Base-by-base conservation (phyloP, 1,284 basidiomycete genomes). In the Fomitopsis palustris region DNA sequence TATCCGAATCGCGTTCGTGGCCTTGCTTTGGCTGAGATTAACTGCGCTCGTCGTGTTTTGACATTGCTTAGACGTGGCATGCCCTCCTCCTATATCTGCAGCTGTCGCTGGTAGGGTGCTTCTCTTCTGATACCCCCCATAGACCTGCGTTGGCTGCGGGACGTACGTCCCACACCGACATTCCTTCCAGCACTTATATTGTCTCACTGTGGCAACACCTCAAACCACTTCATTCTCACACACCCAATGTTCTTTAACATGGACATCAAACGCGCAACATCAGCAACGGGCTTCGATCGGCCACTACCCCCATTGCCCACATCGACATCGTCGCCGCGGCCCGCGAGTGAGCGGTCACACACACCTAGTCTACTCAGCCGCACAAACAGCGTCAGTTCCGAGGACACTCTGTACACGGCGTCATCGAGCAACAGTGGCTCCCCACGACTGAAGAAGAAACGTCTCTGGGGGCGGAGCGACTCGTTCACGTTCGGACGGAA, bases 11-110 rank as follows among this genome's bases (percentile, higher is more conserved):
- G 33, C 29, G 12, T 52, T 35, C 31, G 9, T 37, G n/a, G 4
- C 49, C 21, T 33, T 37, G 49, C 49, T 52, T 52, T 52, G 49
- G 49, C 49, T 47, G 29, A 47, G 45, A 47, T 47, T 47, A 47
- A 47, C 42, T 12, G 45, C 45, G 25, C 17, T 27, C 29, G 27
- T 47, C 45, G 25, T 17, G 16, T 47, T 10, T 47, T 17, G 21
- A 45, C 43, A 29, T 14, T 23, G 8, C 16, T 27, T 4, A 27
- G 27, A 27, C 45, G 45, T 17, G 25, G 45, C 14, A 2, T 27
- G 14, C 14, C 6, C 25, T 14, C 1, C 25, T n/a, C 27, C 27
- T 47, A 47, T 47, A 47, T 47, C 45, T 29, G 29, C 45, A 17
- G 12, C 9, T 17, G 17, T 25, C n/a, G 45, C 25, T 25, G 25